phyloP scores from a whole-genome alignment of 495 filamentous ascomycete genomes.

The Tuber magnatum region DNA sequence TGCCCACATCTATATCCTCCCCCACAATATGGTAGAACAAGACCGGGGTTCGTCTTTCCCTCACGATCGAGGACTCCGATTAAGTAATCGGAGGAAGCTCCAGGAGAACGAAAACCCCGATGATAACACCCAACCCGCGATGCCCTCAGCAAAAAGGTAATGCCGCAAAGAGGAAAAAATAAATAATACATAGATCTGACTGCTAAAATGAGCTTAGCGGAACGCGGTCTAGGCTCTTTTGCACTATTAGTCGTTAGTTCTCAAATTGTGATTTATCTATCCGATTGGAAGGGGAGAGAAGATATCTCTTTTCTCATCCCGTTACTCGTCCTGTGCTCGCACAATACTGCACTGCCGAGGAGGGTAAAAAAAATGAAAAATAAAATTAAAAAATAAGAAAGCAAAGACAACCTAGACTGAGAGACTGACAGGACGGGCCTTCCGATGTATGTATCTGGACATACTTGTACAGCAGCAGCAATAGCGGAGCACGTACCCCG shows the following conservation, averaged over 20 bases:
- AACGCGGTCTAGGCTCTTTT: background rate
- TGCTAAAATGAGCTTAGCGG: background rate
- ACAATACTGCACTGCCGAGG: background rate
- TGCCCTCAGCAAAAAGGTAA: background rate
- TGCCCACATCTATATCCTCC: background rate
- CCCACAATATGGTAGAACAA: background rate
- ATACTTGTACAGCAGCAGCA: background rate
- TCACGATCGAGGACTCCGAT: background rate
- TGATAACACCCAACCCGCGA: background rate
- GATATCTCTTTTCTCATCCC: background rate
- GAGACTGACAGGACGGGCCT: background rate
- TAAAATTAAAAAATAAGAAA: background rate
- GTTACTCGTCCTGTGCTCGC: background rate
- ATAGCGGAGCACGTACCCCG: background rate
- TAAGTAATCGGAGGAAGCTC: background rate
- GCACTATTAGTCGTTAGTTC: background rate
- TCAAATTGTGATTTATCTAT: slow-evolving; percentile 1
- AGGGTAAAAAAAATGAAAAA: background rate
- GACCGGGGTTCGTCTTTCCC: background rate
- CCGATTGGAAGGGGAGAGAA: background rate
- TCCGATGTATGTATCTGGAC: background rate
- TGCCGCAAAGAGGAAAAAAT: background rate
- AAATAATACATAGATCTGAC: background rate
- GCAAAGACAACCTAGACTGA: background rate
- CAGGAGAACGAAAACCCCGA: background rate